Conservation (phyloP, 768 basidiomycete species). For the Russula dissimulans region DNA sequence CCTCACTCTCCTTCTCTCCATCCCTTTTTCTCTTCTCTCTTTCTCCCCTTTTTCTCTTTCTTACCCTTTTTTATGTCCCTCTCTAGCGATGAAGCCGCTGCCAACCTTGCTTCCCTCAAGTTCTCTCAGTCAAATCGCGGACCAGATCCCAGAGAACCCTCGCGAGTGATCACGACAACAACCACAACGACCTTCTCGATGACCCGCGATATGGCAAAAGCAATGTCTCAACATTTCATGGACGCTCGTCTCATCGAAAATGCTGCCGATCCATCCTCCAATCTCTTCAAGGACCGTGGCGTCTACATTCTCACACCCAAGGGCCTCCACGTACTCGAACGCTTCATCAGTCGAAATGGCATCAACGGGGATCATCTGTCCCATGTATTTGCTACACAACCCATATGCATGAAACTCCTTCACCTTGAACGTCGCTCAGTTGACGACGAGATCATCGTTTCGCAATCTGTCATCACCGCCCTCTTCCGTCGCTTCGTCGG, state of each 20-base stretch:
- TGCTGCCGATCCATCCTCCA: conserved; percentile 79
- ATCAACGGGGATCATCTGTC: conserved; percentile 92
- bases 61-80: conserved; percentile 4
- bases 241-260: conserved; percentile 97
- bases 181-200: conserved; percentile 99
- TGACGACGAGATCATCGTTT: conserved; percentile 97
- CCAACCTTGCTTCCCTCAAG: conserved; percentile 89
- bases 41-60: neutral
- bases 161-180: conserved; percentile 96
- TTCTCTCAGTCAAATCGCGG: conserved; percentile 99
- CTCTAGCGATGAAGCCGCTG: conserved; percentile 86
- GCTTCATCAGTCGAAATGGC: conserved; percentile 99
- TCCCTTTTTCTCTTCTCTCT: neutral
- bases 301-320: conserved; percentile 95
- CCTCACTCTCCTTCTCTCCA: conserved; percentile 8
- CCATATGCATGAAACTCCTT: conserved; percentile 94
- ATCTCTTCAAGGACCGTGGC: conserved; percentile 95
- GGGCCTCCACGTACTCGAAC: conserved; percentile 95
- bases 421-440: conserved; percentile 88
- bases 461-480: conserved; percentile 86
- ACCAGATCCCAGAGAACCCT: conserved; percentile 95
- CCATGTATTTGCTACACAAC: conserved; percentile 81
- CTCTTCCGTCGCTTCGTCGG: conserved; percentile 95
- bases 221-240: conserved; percentile 99
- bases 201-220: conserved; percentile 99